Conservation (phyloP, 352 stramenopile species). For the Paralagenidium karlingii region DNA sequence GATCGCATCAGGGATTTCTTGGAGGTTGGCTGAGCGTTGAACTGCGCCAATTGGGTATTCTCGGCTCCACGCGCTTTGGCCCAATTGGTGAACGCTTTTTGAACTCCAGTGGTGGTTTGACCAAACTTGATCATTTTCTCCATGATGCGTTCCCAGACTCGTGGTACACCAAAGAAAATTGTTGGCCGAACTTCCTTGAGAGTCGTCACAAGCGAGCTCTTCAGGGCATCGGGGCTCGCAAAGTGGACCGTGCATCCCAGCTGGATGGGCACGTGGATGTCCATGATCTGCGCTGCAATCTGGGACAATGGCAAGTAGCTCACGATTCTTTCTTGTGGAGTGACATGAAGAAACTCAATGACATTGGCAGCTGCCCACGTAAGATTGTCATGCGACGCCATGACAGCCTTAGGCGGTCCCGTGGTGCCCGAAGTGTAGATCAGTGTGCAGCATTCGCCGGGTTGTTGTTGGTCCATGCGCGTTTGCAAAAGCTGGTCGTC, state of each 20-base stretch:
- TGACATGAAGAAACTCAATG: constrained; percentile 28
- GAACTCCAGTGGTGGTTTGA: constrained; percentile 49
- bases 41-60: constrained; percentile 50
- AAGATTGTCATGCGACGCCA: constrained; percentile 70
- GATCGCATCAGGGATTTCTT: constrained; percentile 67
- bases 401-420: constrained; percentile 47
- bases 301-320: constrained; percentile 79
- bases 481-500: constrained; percentile 13
- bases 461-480: constrained; percentile 30
- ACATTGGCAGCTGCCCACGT: constrained; percentile 48
- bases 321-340: constrained; percentile 50
- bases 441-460: constrained; percentile 61
- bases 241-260: constrained; percentile 64
- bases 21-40: constrained; percentile 45
- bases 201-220: constrained; percentile 46
- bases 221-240: constrained; percentile 52
- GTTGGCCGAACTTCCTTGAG: constrained; percentile 49
- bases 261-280: constrained; percentile 61
- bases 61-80: constrained; percentile 59
- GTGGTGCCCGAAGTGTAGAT: constrained; percentile 88
- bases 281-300: constrained; percentile 65
- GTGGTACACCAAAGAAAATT: constrained; percentile 76
- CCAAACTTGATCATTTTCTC: constrained; percentile 57
- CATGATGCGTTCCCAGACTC: constrained; percentile 83
- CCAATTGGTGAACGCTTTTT: constrained; percentile 77